These are phyloP conservation scores for Sisymbrium altissimum DNA, from an alignment of 345 rosid species.

Conservation along the genomic window DNA sequence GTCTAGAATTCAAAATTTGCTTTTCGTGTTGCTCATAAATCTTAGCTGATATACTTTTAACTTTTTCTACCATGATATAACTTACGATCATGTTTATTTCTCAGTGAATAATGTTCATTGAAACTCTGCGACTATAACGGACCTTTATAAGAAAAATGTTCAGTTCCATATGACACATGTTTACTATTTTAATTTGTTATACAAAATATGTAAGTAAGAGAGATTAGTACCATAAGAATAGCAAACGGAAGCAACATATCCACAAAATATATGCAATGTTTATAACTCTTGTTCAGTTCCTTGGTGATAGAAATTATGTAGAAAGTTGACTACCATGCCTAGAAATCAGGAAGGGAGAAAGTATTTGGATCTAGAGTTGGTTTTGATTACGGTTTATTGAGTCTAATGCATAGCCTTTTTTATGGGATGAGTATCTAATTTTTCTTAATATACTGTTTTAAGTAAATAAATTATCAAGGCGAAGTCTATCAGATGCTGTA, in stretches of 20 bases:
- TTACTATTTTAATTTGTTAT: neutral
- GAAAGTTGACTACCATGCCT: constrained; percentile 9
- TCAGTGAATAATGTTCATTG: neutral
- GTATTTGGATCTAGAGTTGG: constrained; percentile 10
- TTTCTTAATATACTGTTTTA: neutral
- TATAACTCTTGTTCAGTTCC: neutral
- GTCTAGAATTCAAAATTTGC: no score
- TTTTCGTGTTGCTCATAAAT: no score
- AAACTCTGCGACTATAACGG: neutral
- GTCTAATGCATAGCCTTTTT: constrained; percentile 21
- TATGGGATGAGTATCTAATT: neutral
- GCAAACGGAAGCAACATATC: constrained; percentile 17
- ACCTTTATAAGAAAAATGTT: neutral
- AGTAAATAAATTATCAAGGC: constrained; percentile 10
- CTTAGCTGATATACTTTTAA: no score
- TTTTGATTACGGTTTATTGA: constrained; percentile 4
- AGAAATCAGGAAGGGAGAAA: constrained; percentile 7
- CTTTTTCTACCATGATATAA: no score
- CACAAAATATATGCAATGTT: constrained; percentile 23
- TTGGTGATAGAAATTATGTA: neutral
- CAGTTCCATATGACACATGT: neutral
- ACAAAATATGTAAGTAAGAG: neutral
- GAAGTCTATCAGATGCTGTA: constrained; percentile 16
- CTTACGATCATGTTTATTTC: no score
- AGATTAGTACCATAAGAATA: constrained; percentile 1